Base-by-base conservation (phyloP, 2,329 filamentous ascomycete species). In the Dothidotthia symphoricarpi region DNA sequence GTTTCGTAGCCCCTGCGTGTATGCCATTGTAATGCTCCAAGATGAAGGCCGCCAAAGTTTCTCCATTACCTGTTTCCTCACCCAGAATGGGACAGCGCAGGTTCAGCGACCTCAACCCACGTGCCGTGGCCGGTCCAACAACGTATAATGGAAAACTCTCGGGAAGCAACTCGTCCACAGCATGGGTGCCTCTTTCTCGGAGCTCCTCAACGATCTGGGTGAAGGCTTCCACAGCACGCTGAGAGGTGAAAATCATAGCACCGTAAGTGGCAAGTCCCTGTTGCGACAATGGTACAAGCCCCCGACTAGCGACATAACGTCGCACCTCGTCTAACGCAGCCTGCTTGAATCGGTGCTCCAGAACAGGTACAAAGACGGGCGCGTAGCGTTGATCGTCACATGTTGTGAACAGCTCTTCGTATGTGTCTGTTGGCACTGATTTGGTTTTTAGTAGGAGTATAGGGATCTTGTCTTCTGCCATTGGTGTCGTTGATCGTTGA, bases 171-270 rank as follows among this genome's bases (percentile, higher is more conserved):
- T 61, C 43, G n/a, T 65, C 55, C 10, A 67, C 28, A 28, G 33
- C 32, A 25, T 47, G 35, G 13, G 31, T 28, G 31, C 36, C 40
- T 16, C 55, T 49, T 66, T 66, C 68, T 58, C 69, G 68, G 16
- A 78, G 70, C 22, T 80, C 76, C 11, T 75, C 68, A 1, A 88
- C 75, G 7, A 88, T 68, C 30, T 76, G 71, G 3, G 78, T 70
- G 55, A 93, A 88, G 0, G 84, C 86, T 61, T 93, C 88, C 2
- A 93, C 87, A 1, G 88, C 86, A 32, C 87, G 77, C 63, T 93
- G 88, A 6, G 85, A 90, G 2, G 87, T 93, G 59, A 93, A 91
- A 33, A 93, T 82, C 41, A 91, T 69, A n/a, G 85, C 87, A 4
- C 86, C 85, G 57, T 87, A 91, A 36, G 66, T 64, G 11, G 55